Evolutionary conservation across 2,329 filamentous ascomycete species (phyloP).

Genomic region (Colletotrichum scovillei): DNA sequence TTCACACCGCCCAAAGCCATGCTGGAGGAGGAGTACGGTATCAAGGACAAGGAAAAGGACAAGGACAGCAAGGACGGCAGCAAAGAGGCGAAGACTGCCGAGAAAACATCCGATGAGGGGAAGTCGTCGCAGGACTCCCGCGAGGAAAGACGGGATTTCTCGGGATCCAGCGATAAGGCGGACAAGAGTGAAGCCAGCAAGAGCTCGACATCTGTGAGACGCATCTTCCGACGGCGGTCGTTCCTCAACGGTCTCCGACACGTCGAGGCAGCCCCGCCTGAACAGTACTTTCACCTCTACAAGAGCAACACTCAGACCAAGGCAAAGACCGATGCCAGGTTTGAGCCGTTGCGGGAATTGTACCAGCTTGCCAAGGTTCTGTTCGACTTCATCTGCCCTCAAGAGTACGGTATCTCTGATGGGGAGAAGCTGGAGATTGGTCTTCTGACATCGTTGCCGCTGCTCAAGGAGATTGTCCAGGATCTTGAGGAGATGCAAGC

Average conservation of each 20-base stretch:
- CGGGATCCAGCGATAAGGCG: constrained; percentile 52
- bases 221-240: constrained; percentile 70
- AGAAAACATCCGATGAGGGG: constrained; percentile 55
- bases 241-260: constrained; percentile 66
- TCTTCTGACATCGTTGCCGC: constrained; percentile 88
- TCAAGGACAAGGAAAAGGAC: constrained; percentile 46
- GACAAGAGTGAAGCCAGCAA: constrained; percentile 52
- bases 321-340: constrained; percentile 83
- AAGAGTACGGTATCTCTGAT: constrained; percentile 97
- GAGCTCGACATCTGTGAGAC: constrained; percentile 48
- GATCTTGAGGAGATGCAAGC: constrained; percentile 98
- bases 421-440: constrained; percentile 99
- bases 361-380: constrained; percentile 94
- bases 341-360: constrained; percentile 90
- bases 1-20: constrained; percentile 89
- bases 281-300: constrained; percentile 91
- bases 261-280: constrained; percentile 67
- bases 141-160: constrained; percentile 44
- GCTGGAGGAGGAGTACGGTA: constrained; percentile 75
- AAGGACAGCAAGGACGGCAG: constrained; percentile 37
- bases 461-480: constrained; percentile 96
- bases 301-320: constrained; percentile 80
- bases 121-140: constrained; percentile 51
- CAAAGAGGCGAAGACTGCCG: constrained; percentile 48
- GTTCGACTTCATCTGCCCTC: constrained; percentile 98